These are phyloP conservation scores for Sugiyamaella smithiae DNA, from an alignment of 805 yeast genomes.

Conservation along the genomic window DNA sequence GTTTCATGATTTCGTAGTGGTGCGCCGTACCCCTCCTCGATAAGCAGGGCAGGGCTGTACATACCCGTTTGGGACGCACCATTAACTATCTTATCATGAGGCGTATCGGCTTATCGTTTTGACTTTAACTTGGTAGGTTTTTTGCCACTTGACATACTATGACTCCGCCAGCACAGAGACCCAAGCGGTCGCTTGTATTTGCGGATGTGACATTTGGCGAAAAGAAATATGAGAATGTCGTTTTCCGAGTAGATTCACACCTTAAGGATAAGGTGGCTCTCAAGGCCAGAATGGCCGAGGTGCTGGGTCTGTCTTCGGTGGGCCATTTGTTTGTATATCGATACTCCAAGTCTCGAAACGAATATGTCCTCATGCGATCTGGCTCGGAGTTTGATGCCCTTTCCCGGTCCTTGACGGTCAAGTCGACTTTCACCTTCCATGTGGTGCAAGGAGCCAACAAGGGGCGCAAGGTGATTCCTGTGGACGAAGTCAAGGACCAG, in stretches of 20 bases:
- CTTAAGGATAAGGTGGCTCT: constrained; percentile 5
- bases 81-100: constrained; percentile 5
- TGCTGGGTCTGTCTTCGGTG: constrained; percentile 1
- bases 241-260: constrained; percentile 1
- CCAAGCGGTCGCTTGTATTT: neutral
- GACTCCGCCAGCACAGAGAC: neutral
- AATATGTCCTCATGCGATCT: constrained; percentile 14
- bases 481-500: neutral
- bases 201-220: constrained; percentile 10
- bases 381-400: constrained; percentile 16
- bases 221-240: constrained; percentile 4
- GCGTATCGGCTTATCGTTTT: constrained; percentile 3
- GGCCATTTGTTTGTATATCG: constrained; percentile 14
- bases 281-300: neutral
- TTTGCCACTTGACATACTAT: constrained; percentile 5
- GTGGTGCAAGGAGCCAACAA: neutral
- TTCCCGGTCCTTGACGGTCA: constrained; percentile 19
- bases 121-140: neutral
- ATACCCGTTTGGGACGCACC: neutral
- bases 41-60: no score
- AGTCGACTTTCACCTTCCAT: constrained; percentile 8
- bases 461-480: neutral
- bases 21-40: no score
- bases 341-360: constrained; percentile 18
- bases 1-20: no score